Conservation (phyloP, 2,329 filamentous ascomycete genomes). For the Celoporthe dispersa region DNA sequence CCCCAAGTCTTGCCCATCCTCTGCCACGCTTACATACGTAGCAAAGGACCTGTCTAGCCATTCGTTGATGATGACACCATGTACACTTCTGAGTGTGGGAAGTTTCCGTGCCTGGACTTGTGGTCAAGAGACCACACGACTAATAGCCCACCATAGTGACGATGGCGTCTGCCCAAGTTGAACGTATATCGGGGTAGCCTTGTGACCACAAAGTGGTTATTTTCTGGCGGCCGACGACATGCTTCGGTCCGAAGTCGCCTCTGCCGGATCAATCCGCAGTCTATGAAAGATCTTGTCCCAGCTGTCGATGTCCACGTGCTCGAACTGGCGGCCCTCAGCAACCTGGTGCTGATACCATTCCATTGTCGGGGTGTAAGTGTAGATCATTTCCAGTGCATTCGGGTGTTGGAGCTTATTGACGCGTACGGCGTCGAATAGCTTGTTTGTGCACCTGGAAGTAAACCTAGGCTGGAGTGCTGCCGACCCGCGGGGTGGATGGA, state of each 20-base stretch:
- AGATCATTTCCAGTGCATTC: slow-evolving; percentile 39
- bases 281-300: slow-evolving; percentile 48
- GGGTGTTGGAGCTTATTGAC: slow-evolving; percentile 32
- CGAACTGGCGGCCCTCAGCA: slow-evolving; percentile 52
- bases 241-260: background rate
- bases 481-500: slow-evolving; percentile 49
- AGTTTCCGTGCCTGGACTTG: background rate
- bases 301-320: slow-evolving; percentile 51
- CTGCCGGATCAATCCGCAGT: slow-evolving; percentile 7
- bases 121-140: background rate
- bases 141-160: background rate
- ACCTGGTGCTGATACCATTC: slow-evolving; percentile 57
- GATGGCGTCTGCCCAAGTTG: background rate
- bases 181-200: slow-evolving; percentile 5
- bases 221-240: background rate
- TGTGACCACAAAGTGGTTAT: slow-evolving; percentile 11
- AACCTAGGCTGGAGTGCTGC: slow-evolving; percentile 1
- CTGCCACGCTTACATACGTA: background rate
- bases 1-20: background rate
- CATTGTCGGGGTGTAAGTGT: slow-evolving; percentile 51
- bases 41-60: background rate
- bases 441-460: slow-evolving; percentile 47
- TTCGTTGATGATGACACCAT: background rate
- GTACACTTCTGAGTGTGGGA: background rate
- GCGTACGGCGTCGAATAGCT: slow-evolving; percentile 46